A percentile compares a stretch with the other conserved stretches of the same genome.
Conservation (phyloP, 73 alveolate genomes). For the Paramecium caudatum region DNA sequence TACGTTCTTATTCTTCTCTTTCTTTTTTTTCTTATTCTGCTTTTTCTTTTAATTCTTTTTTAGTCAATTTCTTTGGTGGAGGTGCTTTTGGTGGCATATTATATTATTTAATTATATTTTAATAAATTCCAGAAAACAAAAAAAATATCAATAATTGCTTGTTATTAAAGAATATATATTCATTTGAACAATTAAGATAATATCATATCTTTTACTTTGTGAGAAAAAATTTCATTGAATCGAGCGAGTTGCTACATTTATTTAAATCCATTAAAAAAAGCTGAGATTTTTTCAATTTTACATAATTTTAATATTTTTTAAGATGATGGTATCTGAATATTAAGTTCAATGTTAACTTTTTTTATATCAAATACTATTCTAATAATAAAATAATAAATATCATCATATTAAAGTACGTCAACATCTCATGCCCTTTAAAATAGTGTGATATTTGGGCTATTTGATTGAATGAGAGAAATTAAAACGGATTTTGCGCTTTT, state of each 20-base stretch:
- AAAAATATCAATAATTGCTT: background rate
- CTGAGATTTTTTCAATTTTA: too few species aligned
- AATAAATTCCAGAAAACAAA: background rate
- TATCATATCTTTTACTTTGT: background rate
- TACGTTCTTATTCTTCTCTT: constrained; percentile 82
- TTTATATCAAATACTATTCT: too few species aligned
- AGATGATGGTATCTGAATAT: too few species aligned
- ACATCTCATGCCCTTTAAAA: too few species aligned
- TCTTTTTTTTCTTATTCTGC: constrained; percentile 9
- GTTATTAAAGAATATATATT: background rate
- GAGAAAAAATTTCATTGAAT: too few species aligned
- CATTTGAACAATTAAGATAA: background rate
- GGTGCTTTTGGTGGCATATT: constrained; percentile 69
- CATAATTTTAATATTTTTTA: too few species aligned
- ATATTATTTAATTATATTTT: background rate
- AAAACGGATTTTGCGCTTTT: background rate
- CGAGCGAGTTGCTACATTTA: background rate
- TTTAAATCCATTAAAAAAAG: background rate
- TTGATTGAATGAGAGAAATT: constrained; percentile 14
- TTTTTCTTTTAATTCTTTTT: constrained; percentile 58
- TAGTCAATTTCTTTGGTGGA: constrained; percentile 48
- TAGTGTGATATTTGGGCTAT: too few species aligned
- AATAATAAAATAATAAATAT: too few species aligned
- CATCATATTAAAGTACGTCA: too few species aligned
- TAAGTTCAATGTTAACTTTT: too few species aligned